These are phyloP conservation scores for Coelastrella sp. DNA, from an alignment of 139 green algal species.

Conservation along the genomic window DNA sequence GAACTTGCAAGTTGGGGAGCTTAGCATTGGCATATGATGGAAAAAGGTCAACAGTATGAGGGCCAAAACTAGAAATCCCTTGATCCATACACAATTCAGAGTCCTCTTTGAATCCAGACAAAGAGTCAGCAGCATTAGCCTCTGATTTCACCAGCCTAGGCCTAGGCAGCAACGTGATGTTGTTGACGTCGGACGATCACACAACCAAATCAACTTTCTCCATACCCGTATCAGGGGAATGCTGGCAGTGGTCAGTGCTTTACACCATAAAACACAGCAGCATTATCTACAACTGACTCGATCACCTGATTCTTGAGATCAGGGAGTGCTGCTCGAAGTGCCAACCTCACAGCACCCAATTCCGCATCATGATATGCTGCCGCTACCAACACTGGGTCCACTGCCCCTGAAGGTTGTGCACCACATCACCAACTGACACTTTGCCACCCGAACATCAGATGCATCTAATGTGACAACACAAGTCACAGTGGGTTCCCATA, in stretches of 20 bases:
- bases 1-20: background rate
- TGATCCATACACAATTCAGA: background rate
- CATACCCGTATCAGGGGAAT: constrained; percentile 1
- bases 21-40: constrained; percentile 5
- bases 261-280: constrained; percentile 7
- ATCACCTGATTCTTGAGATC: background rate
- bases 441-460: constrained; percentile 16
- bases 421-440: background rate
- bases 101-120: background rate
- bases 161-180: background rate
- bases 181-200: constrained; percentile 15
- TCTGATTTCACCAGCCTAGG: constrained; percentile 8
- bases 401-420: background rate
- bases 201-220: constrained; percentile 14
- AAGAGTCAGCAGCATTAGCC: constrained; percentile 13
- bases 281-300: constrained; percentile 7
- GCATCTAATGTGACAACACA: background rate
- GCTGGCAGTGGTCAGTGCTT: background rate
- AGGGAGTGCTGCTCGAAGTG: background rate
- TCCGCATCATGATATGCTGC: constrained; percentile 24
- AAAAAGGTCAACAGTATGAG: constrained; percentile 11
- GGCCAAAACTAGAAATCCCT: background rate
- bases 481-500: background rate
- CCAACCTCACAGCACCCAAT: background rate
- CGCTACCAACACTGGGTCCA: background rate